These are phyloP conservation scores for Monosporozyma solicola DNA, from an alignment of 805 yeast species.

Conservation along the genomic window DNA sequence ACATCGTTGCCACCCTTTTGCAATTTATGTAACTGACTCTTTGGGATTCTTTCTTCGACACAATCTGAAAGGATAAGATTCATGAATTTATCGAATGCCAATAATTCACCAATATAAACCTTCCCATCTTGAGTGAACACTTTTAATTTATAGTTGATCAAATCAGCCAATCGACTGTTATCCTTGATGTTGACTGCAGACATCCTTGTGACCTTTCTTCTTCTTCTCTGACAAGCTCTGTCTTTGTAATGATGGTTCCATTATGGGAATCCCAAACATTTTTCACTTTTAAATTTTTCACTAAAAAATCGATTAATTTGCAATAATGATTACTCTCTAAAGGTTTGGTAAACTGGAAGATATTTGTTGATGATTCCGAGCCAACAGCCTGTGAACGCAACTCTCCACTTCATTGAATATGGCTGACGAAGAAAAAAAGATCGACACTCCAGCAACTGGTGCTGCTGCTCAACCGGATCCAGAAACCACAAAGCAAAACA, in stretches of 20 bases:
- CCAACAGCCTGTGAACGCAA: not conserved
- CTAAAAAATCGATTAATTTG: no score
- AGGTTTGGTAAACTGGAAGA: no score
- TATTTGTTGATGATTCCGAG: no score
- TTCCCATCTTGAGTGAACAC: conserved; percentile 73
- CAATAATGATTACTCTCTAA: no score
- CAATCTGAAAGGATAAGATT: conserved; percentile 78
- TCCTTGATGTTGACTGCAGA: conserved; percentile 18
- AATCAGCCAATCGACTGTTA: conserved; percentile 38
- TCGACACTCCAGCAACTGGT: not conserved
- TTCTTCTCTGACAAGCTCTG: not conserved
- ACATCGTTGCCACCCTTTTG: conserved; percentile 29
- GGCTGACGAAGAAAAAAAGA: conserved; percentile 24
- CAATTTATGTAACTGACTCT: conserved; percentile 37
- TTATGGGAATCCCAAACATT: not conserved
- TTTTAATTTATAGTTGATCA: conserved; percentile 63
- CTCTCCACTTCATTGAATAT: conserved; percentile 5
- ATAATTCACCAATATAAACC: conserved; percentile 64
- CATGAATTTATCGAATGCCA: conserved; percentile 86
- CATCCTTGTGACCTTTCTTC: conserved; percentile 5
- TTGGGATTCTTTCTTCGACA: conserved; percentile 72
- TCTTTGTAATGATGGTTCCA: not conserved
- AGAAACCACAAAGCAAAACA: conserved; percentile 4
- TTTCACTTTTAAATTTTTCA: not conserved
- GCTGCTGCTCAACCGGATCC: not conserved